Evolutionary conservation across 805 yeast species (phyloP), one percentile per base, ranked within the genome.

Genomic region (Candida tammaniensis): DNA sequence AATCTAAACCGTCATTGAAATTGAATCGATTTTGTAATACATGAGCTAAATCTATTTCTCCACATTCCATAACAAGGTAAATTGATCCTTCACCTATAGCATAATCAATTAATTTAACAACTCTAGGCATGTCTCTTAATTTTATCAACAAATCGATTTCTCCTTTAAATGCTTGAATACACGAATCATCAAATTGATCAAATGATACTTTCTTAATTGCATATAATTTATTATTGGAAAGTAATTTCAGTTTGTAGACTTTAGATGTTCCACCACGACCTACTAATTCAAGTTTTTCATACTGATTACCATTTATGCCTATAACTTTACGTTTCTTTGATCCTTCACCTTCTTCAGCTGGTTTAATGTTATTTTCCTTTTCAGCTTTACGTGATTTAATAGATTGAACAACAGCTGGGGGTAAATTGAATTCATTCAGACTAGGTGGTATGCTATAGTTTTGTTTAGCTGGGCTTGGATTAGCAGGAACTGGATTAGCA

Each of bases 251-350:
- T 54, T 82, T 84, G 64, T 82, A 89, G 14, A 89, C 98, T 52
- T 83, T 86, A 0, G 96, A 88, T 0, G 96, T 75, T 0, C 97
- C 98, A 17, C 97, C 98, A 55, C 84, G 75, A 4, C 97, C 98
- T 13, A 89, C 56, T 10, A 85, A 64, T 50, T 87, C 96, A 17
- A 85, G 60, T 37, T 82, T 74, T 48, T 82, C 89, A 52, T 85
- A 91, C 27, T 71, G 71, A 21, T 69, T 70, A 2, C 74, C 78
- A 53, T 87, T 85, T 14, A 68, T 61, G 2, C 42, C 46, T 6
- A 68, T 58, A 14, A 53, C 36, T 40, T 61, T 60, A 25, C 52
- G 55, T 22, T 48, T 48, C 12, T 48, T 46, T 8, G 17, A 11
- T 7, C 12, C 23, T 14, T 51, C 57, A 17, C 47, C 49, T 17